Conservation (phyloP, 108 stramenopile species). For the Nannochloropsis gaditana region DNA sequence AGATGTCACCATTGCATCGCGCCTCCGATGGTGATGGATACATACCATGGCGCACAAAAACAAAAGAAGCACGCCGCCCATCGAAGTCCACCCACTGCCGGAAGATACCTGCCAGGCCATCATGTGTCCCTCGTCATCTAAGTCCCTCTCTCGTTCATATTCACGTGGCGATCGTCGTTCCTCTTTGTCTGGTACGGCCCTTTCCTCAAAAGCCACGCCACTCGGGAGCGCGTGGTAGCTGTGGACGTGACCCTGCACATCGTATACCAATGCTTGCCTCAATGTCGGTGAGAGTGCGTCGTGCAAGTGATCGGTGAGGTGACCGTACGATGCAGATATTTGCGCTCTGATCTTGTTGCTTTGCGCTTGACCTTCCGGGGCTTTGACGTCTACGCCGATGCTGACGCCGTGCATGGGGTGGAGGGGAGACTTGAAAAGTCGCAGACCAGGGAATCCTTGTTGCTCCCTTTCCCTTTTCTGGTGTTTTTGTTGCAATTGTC, state of each 20-base stretch:
- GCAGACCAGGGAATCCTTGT: background rate
- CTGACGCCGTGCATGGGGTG: background rate
- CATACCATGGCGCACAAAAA: background rate
- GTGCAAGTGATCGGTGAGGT: background rate
- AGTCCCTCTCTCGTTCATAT: background rate
- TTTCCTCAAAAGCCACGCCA: background rate
- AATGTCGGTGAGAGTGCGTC: background rate
- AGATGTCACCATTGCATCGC: background rate
- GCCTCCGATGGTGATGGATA: background rate
- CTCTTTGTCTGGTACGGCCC: background rate
- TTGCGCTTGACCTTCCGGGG: background rate
- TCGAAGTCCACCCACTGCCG: background rate
- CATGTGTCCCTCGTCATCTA: background rate
- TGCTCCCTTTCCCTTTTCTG: background rate
- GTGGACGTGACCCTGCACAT: conserved; percentile 1
- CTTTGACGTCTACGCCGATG: background rate
- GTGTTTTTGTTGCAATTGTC: conserved; percentile 3
- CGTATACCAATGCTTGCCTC: conserved; percentile 10
- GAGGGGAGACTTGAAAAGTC: background rate
- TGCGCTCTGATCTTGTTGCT: conserved; percentile 5
- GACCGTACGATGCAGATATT: background rate
- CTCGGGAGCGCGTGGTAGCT: background rate
- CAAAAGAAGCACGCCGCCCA: background rate
- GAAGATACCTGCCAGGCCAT: background rate
- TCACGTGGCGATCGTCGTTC: background rate